These are phyloP conservation scores for Metarhizium guizhouense DNA, from an alignment of 2,329 filamentous ascomycete genomes.

Conservation along the genomic window DNA sequence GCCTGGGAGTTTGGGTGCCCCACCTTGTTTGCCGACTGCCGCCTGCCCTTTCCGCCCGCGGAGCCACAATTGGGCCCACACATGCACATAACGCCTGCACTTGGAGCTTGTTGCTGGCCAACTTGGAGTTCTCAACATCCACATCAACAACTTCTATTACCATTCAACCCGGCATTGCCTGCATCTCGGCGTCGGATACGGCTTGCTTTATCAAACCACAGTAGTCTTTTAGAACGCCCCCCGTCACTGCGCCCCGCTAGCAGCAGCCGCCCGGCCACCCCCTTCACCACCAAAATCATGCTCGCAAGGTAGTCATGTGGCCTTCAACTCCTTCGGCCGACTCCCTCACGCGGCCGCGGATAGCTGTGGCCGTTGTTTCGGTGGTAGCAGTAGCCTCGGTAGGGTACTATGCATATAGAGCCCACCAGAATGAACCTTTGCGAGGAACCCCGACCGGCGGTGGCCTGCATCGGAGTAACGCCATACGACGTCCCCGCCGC, in stretches of 20 bases:
- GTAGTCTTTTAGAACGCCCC: no score
- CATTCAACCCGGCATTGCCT: no score
- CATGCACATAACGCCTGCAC: no score
- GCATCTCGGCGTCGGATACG: no score
- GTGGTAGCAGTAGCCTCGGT: constrained; percentile 47
- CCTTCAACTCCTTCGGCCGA: constrained; percentile 40
- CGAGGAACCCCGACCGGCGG: constrained; percentile 17
- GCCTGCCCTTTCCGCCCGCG: background rate
- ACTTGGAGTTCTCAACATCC: no score
- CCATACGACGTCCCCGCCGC: constrained; percentile 42
- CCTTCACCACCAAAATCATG: constrained; percentile 18
- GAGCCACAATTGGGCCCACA: background rate
- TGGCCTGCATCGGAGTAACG: constrained; percentile 56
- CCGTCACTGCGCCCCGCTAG: background rate
- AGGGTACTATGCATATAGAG: constrained; percentile 49
- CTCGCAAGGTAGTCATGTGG: constrained; percentile 33
- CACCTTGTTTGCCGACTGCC: background rate
- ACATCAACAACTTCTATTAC: no score
- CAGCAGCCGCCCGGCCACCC: constrained; percentile 1
- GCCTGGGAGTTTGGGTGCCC: background rate
- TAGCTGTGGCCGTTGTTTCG: constrained; percentile 47
- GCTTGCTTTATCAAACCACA: no score
- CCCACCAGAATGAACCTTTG: constrained; percentile 16
- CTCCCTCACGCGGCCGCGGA: constrained; percentile 43
- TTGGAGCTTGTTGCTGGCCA: no score